Evolutionary conservation across 2,329 filamentous ascomycete genomes (phyloP).

Genomic region (Aspergillus piperis): DNA sequence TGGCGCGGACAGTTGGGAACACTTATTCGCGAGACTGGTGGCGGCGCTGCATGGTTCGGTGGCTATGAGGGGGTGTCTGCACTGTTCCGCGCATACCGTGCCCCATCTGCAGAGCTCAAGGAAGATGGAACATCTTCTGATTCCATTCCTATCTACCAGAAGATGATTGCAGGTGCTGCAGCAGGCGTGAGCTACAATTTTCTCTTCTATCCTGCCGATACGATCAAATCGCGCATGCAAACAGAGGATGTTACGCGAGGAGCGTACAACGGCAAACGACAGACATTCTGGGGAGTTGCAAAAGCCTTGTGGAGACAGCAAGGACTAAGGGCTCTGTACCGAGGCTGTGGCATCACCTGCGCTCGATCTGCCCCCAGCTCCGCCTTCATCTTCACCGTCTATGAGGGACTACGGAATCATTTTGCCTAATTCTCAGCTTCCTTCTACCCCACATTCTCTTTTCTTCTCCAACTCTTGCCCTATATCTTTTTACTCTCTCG

Average conservation of each 20-base stretch:
- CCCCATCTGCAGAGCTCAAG: constrained; percentile 1
- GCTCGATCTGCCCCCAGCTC: constrained; percentile 86
- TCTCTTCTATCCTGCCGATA: constrained; percentile 94
- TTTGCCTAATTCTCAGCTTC: constrained; percentile 48
- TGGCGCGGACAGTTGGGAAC: constrained; percentile 96
- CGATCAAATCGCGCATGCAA: constrained; percentile 96
- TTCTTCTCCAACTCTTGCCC: neutral
- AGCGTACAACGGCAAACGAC: constrained; percentile 51
- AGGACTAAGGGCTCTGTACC: constrained; percentile 82
- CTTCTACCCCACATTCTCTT: neutral
- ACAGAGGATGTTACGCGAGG: constrained; percentile 65
- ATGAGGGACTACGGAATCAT: constrained; percentile 76
- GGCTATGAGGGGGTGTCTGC: constrained; percentile 78
- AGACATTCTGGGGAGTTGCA: constrained; percentile 72
- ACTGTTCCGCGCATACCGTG: constrained; percentile 63
- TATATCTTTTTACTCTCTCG: neutral
- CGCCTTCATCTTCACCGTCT: constrained; percentile 97
- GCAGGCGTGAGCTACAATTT: constrained; percentile 97
- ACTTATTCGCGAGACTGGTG: constrained; percentile 88
- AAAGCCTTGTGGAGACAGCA: constrained; percentile 76
- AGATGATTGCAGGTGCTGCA: constrained; percentile 80
- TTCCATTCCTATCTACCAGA: constrained; percentile 75
- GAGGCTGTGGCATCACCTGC: constrained; percentile 93
- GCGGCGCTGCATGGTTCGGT: constrained; percentile 93
- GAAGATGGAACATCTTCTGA: constrained; percentile 19